phyloP scores from a whole-genome alignment of 345 rosid genomes.

The Camelina laxa region DNA sequence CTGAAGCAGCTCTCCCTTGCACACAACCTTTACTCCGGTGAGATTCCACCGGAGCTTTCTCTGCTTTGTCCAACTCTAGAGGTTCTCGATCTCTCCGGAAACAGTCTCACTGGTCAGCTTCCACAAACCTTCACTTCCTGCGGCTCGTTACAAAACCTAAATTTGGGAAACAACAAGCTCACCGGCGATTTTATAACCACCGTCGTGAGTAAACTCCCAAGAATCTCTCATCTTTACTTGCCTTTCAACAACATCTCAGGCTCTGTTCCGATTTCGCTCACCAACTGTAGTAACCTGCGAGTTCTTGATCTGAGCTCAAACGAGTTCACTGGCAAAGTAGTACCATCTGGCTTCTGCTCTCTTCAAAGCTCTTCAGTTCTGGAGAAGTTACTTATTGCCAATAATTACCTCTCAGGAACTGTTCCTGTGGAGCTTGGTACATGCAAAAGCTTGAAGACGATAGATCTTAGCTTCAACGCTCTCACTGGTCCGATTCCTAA shows the following conservation, averaged over 20 bases:
- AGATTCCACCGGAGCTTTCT: slow-evolving; percentile 69
- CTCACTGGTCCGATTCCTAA: slow-evolving; percentile 67
- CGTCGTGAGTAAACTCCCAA: slow-evolving; percentile 66
- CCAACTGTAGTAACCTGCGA: slow-evolving; percentile 60
- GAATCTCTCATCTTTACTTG: slow-evolving; percentile 57
- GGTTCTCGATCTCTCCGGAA: slow-evolving; percentile 75
- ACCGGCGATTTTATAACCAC: slow-evolving; percentile 70
- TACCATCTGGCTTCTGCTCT: slow-evolving; percentile 70
- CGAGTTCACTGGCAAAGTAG: slow-evolving; percentile 61
- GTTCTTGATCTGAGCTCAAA: slow-evolving; percentile 90
- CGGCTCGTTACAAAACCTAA: slow-evolving; percentile 58
- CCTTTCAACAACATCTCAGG: slow-evolving; percentile 83
- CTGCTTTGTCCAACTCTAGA: slow-evolving; percentile 57
- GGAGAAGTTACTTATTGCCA: slow-evolving; percentile 71
- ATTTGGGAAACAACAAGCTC: slow-evolving; percentile 75
- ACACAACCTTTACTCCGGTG: slow-evolving; percentile 59
- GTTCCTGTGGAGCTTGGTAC: slow-evolving; percentile 70
- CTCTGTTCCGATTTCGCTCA: slow-evolving; percentile 62
- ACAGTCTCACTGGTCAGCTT: slow-evolving; percentile 67
- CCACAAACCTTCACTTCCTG: slow-evolving; percentile 60
- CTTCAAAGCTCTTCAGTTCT: slow-evolving; percentile 50
- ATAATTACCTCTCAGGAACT: slow-evolving; percentile 73
- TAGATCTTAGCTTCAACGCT: slow-evolving; percentile 92
- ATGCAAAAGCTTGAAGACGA: slow-evolving; percentile 70
- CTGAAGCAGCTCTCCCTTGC: slow-evolving; percentile 65